A percentile compares a stretch with the other conserved stretches of the same genome.
Evolutionary conservation across 176 grass and related monocot genomes (phyloP).

Genomic region (Juncus effusus): DNA sequence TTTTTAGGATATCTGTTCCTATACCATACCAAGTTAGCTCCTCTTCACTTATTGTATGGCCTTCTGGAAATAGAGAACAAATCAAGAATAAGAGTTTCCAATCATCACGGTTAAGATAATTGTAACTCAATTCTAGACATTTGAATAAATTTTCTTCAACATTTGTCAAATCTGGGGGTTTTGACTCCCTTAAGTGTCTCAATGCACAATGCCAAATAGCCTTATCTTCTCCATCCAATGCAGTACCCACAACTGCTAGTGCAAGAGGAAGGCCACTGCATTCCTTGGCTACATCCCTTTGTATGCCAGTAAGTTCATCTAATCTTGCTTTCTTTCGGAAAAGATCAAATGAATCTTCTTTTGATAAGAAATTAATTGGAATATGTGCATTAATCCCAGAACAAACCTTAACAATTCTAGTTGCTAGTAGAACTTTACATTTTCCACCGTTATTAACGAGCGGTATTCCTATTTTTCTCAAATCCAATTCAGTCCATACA

Average conservation of each 20-base stretch:
- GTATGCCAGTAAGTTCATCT: background rate
- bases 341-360: conserved; percentile 27
- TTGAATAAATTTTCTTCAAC: conserved; percentile 17
- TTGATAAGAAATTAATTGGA: background rate
- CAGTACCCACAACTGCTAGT: conserved; percentile 17
- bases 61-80: conserved; percentile 24
- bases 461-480: conserved; percentile 19
- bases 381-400: conserved; percentile 5
- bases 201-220: background rate
- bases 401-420: conserved; percentile 13
- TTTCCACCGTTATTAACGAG: background rate
- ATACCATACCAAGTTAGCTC: background rate
- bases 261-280: conserved; percentile 27
- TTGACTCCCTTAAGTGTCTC: conserved; percentile 3
- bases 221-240: background rate
- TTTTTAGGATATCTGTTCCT: background rate
- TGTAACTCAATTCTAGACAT: conserved; percentile 21
- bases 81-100: conserved; percentile 19
- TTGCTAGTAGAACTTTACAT: conserved; percentile 25
- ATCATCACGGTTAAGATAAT: background rate
- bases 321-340: conserved; percentile 23
- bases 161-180: background rate
- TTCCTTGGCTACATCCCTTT: conserved; percentile 12
- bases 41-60: conserved; percentile 25
- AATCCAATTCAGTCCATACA: conserved; percentile 19